phyloP scores from a whole-genome alignment of 371 early-diverging fungal genomes.

The Mucor ambiguus region DNA sequence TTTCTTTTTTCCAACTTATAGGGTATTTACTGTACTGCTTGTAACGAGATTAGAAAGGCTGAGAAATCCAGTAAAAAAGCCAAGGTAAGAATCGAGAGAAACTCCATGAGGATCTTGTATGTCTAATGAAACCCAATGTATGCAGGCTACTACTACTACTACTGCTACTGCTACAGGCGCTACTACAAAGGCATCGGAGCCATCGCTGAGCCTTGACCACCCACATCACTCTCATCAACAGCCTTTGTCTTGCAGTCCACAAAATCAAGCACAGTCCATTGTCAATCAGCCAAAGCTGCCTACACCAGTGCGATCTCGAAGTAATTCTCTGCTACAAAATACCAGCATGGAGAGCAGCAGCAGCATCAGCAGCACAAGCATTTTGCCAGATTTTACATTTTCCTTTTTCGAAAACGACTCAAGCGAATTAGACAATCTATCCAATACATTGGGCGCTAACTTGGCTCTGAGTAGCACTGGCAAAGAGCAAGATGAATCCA shows the following conservation, averaged over 20 bases:
- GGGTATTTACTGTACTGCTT: slow-evolving; percentile 52
- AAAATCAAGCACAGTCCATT: neutral
- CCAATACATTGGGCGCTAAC: slow-evolving; percentile 24
- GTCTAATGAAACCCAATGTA: neutral
- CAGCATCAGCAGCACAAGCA: slow-evolving; percentile 5
- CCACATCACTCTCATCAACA: neutral
- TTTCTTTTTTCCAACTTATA: slow-evolving; percentile 11
- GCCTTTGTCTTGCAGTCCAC: neutral
- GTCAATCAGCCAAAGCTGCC: slow-evolving; percentile 9
- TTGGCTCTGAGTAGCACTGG: neutral
- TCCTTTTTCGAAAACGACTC: slow-evolving; percentile 26
- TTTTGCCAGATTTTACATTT: slow-evolving; percentile 21
- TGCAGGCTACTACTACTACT: neutral
- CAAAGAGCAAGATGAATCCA: neutral
- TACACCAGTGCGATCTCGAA: slow-evolving; percentile 23
- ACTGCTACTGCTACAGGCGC: neutral
- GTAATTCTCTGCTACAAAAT: slow-evolving; percentile 4
- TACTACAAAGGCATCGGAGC: neutral
- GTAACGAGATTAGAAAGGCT: slow-evolving; percentile 41
- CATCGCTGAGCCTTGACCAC: neutral
- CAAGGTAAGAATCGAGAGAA: slow-evolving; percentile 13
- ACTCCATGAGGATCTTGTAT: neutral
- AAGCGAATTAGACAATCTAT: slow-evolving; percentile 22
- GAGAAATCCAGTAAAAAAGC: slow-evolving; percentile 32
- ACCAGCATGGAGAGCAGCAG: neutral